A percentile compares a stretch with the other conserved stretches of the same genome.
Conservation (phyloP, 257 asterid species). For the Vinca minor region DNA sequence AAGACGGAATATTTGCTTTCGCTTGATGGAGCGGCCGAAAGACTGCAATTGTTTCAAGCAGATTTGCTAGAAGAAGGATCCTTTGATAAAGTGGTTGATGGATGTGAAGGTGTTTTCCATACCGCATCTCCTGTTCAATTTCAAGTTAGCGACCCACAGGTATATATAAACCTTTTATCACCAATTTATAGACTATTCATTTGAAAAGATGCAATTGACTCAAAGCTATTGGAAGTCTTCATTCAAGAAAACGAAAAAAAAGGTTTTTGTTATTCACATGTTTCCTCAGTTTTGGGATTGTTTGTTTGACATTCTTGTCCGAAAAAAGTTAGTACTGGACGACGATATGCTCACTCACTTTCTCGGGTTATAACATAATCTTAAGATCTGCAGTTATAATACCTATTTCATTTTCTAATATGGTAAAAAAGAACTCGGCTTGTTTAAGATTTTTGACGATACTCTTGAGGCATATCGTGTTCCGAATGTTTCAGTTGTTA, state of each 20-base stretch:
- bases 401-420: not conserved
- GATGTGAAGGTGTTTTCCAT: constrained; percentile 59
- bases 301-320: not conserved
- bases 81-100: constrained; percentile 44
- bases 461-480: too few relatives aligned
- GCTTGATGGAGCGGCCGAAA: constrained; percentile 53
- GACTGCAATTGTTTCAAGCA: constrained; percentile 41
- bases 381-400: not conserved
- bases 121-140: constrained; percentile 46
- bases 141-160: constrained; percentile 35
- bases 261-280: too few relatives aligned
- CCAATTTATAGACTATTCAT: too few relatives aligned
- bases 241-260: too few relatives aligned
- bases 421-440: too few relatives aligned
- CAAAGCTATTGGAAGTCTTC: not conserved
- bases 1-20: constrained; percentile 39
- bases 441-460: too few relatives aligned
- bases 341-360: not conserved
- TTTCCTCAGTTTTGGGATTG: not conserved
- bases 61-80: constrained; percentile 40
- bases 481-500: too few relatives aligned
- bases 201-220: not conserved
- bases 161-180: not conserved
- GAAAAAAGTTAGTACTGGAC: not conserved
- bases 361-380: too few relatives aligned